phyloP scores from a whole-genome alignment of 805 yeast genomes.

The Wickerhamiella domercqiae region DNA sequence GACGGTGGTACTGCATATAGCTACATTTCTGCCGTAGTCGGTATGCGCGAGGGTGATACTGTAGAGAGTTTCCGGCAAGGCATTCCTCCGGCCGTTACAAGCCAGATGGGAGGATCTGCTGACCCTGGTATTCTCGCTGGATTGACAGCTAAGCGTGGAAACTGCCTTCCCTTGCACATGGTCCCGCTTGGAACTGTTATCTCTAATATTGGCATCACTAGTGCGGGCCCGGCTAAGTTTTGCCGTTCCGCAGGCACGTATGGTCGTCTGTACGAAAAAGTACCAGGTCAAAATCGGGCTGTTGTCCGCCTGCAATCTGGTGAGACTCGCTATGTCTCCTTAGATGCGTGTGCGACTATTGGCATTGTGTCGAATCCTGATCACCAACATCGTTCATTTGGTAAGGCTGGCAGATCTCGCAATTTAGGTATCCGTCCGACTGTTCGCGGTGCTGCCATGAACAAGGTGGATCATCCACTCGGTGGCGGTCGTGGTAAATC shows the following conservation, averaged over 20 bases:
- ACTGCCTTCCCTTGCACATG: constrained; percentile 83
- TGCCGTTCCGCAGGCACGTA: constrained; percentile 92
- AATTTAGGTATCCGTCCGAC: constrained; percentile 87
- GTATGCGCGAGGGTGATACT: constrained; percentile 79
- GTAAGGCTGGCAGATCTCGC: constrained; percentile 94
- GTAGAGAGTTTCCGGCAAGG: constrained; percentile 87
- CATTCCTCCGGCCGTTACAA: constrained; percentile 55
- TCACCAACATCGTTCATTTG: constrained; percentile 75
- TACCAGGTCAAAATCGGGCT: constrained; percentile 55
- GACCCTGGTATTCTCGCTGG: constrained; percentile 86
- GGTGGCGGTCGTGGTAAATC: constrained; percentile 99
- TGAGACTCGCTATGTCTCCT: constrained; percentile 77
- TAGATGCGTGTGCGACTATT: constrained; percentile 82
- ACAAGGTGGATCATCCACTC: constrained; percentile 92
- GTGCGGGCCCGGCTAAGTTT: constrained; percentile 67
- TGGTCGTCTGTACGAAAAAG: constrained; percentile 71
- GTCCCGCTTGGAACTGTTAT: constrained; percentile 88
- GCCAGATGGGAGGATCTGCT: constrained; percentile 77
- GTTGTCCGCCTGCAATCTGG: constrained; percentile 76
- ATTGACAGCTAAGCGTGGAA: constrained; percentile 80
- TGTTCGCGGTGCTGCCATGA: constrained; percentile 97
- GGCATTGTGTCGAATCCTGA: constrained; percentile 89
- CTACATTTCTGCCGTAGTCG: constrained; percentile 83
- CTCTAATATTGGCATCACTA: constrained; percentile 70
- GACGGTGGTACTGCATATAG: constrained; percentile 44